A percentile compares a stretch with the other conserved stretches of the same genome.
phyloP scores from a whole-genome alignment of 306 rosid species.

The Arachis stenosperma region DNA sequence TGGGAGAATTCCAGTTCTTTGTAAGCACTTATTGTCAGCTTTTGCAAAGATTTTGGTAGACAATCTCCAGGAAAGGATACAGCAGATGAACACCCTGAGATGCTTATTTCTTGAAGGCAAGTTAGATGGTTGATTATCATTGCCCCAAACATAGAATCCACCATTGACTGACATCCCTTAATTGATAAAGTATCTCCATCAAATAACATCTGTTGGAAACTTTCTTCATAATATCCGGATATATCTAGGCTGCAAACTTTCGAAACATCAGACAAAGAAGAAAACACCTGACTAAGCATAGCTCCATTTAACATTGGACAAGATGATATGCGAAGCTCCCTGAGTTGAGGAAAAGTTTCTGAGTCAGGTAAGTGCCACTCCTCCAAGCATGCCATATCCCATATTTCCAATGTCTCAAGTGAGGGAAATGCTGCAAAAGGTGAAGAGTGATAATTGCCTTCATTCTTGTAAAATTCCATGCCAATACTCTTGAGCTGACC shows the following conservation, averaged over 20 bases:
- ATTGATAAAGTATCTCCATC: too few relatives aligned
- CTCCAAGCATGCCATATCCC: too few relatives aligned
- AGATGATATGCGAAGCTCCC: rapidly evolving
- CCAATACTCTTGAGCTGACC: not conserved
- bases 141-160: too few relatives aligned
- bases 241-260: not conserved
- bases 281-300: not conserved
- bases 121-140: too few relatives aligned
- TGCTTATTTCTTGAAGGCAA: not conserved
- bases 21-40: too few relatives aligned
- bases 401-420: too few relatives aligned
- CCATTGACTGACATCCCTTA: too few relatives aligned
- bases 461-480: conserved; percentile 1
- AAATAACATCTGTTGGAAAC: not conserved
- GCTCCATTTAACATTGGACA: not conserved
- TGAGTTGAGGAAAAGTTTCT: conserved; percentile 24
- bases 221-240: rapidly evolving
- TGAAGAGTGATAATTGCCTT: not conserved
- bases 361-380: conserved; percentile 14
- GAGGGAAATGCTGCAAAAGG: conserved; percentile 2
- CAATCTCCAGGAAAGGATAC: not conserved
- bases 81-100: not conserved
- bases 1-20: conserved; percentile 3
- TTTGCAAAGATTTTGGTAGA: not conserved
- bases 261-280: not conserved